Base-by-base conservation (phyloP, 352 stramenopile genomes). In the Globisporangium radiosum region DNA sequence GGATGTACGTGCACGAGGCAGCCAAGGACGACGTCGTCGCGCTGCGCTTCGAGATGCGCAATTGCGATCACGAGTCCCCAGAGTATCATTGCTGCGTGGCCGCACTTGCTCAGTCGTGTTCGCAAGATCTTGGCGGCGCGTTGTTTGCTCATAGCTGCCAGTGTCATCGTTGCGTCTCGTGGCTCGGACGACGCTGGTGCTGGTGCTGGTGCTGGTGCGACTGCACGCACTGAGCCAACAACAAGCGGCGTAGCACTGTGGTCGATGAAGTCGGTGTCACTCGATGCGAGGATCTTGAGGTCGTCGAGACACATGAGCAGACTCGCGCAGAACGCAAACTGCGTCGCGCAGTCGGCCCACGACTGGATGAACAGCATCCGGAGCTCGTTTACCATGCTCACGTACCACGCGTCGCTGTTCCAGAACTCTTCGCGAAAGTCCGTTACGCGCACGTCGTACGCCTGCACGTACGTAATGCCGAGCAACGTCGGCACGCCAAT, bases 361-460 rank as follows among this genome's bases (percentile, higher is more conserved):
- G 56, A 63, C 52, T 68, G 62, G 25, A 64, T 56, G 42, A 68
- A 63, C 10, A 68, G 11, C 10, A 64, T 25, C 36, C 56, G 56
- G 33, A 68, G 59, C 47, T 68, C 62, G 52, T 64, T 68, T 13
- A 63, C 39, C 62, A 68, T 68, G 56, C 60, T 64, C 7, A 68
- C 48, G 53, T 56, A 64, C 62, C 62, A 68, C 45, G 58, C 7
- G 51, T 68, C 62, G 50, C 52, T 60, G 62, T 64, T 56, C 62
- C 62, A 68, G 17, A 37, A 40, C 15, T 45, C 45, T 13, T 44
- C 38, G 7, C 59, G 63, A 47, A 68, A 68, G 47, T 63, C 57
- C 1, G 6, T 7, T 8, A 38, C 53, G 37, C 17, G 7, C 6
- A 53, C 44, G 48, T 64, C 56, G 40, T 63, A 63, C 17, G 15